phyloP scores from a whole-genome alignment of 805 yeast species.

The Barnettozyma siamensis region DNA sequence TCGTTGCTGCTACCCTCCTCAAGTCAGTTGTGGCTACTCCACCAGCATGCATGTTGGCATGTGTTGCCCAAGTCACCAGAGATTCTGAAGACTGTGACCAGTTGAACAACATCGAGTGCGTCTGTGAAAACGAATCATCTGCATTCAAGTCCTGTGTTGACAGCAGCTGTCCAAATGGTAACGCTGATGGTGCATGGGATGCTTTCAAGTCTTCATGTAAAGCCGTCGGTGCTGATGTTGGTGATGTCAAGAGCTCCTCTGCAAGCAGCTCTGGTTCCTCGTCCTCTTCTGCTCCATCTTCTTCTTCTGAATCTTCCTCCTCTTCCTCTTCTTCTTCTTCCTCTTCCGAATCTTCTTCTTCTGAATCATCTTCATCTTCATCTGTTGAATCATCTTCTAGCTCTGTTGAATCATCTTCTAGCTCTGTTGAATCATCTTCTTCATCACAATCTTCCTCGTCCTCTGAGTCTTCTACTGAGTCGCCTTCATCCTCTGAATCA shows the following conservation, averaged over 20 bases:
- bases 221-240: conserved; percentile 33
- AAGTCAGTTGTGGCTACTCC: conserved; percentile 51
- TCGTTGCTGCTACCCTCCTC: conserved; percentile 17
- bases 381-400: conserved; percentile 17
- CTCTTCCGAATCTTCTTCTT: conserved; percentile 22
- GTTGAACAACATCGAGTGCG: conserved; percentile 60
- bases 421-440: conserved; percentile 19
- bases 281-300: conserved; percentile 15
- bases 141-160: conserved; percentile 59
- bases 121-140: conserved; percentile 53
- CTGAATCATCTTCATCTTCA: conserved; percentile 18
- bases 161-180: conserved; percentile 61
- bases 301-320: conserved; percentile 25
- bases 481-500: conserved; percentile 14
- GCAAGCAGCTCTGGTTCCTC: conserved; percentile 4
- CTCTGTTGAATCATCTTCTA: conserved; percentile 18
- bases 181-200: conserved; percentile 50
- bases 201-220: conserved; percentile 53
- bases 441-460: conserved; percentile 15
- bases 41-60: conserved; percentile 89
- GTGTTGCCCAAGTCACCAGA: conserved; percentile 69
- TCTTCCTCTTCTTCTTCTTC: conserved; percentile 25
- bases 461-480: conserved; percentile 13
- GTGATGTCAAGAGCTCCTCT: conserved; percentile 4
- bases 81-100: conserved; percentile 47